Conservation (phyloP, 208 protist species). For the Leishmania amazonensis region DNA sequence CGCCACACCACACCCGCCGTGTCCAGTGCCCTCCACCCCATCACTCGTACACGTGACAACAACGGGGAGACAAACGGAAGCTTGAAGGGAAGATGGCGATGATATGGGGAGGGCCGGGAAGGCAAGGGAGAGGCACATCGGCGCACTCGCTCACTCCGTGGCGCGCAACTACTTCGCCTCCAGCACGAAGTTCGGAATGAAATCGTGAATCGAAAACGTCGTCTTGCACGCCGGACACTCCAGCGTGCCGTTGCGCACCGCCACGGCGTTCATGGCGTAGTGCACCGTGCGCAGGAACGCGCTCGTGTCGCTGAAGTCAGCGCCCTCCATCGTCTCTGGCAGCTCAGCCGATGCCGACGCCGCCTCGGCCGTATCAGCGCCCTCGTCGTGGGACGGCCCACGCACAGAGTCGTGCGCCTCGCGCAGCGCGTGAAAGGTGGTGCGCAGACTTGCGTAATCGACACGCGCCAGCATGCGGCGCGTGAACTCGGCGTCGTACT, state of each 20-base stretch:
- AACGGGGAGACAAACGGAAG: neutral
- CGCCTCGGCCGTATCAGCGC: neutral
- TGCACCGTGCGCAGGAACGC: slow-evolving; percentile 56
- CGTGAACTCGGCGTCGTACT: slow-evolving; percentile 81
- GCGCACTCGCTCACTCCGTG: neutral
- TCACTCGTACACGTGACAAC: neutral
- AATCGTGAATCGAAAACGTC: slow-evolving; percentile 72
- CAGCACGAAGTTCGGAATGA: slow-evolving; percentile 90
- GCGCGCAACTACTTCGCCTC: slow-evolving; percentile 23
- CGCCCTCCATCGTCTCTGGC: slow-evolving; percentile 62
- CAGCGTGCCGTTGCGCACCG: slow-evolving; percentile 72
- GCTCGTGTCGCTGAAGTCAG: slow-evolving; percentile 61
- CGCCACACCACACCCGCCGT: neutral
- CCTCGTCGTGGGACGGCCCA: slow-evolving; percentile 11
- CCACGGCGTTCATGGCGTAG: slow-evolving; percentile 71
- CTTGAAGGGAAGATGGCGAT: neutral
- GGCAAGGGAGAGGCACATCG: neutral
- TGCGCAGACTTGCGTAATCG: slow-evolving; percentile 70
- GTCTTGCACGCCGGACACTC: slow-evolving; percentile 66
- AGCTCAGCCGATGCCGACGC: slow-evolving; percentile 17
- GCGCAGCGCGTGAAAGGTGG: slow-evolving; percentile 52
- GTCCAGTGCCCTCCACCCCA: neutral
- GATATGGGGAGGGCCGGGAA: neutral
- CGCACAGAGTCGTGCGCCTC: slow-evolving; percentile 30
- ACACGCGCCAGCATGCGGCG: slow-evolving; percentile 85